phyloP scores from a whole-genome alignment of 2,329 filamentous ascomycete genomes.

The Fusarium veterinarium region DNA sequence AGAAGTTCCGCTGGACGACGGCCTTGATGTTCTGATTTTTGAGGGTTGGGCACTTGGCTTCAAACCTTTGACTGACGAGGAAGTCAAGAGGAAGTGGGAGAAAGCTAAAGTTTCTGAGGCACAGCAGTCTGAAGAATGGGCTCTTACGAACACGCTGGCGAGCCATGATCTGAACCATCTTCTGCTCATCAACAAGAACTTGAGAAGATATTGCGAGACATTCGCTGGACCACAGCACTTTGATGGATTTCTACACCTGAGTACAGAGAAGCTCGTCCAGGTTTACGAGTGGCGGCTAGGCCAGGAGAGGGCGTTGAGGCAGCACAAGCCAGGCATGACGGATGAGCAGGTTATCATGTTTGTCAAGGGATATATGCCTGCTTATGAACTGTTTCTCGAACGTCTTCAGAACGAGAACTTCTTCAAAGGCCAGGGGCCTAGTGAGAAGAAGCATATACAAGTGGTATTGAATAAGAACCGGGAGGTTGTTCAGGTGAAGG shows the following conservation, averaged over 20 bases:
- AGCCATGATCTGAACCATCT: slow-evolving; percentile 34
- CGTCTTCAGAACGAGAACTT: slow-evolving; percentile 32
- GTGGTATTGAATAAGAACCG: slow-evolving; percentile 15
- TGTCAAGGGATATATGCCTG: slow-evolving; percentile 44
- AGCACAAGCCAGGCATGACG: slow-evolving; percentile 38
- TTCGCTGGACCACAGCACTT: slow-evolving; percentile 39
- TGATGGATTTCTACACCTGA: slow-evolving; percentile 39
- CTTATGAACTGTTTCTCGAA: slow-evolving; percentile 41
- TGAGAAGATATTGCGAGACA: slow-evolving; percentile 28
- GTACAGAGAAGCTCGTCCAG: slow-evolving; percentile 34
- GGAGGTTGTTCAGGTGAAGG: slow-evolving; percentile 22
- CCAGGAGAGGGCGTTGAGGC: slow-evolving; percentile 35
- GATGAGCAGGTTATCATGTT: slow-evolving; percentile 40
- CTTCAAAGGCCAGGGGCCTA: neutral
- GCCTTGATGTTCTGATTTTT: slow-evolving; percentile 41
- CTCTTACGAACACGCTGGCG: slow-evolving; percentile 26
- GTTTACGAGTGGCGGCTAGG: slow-evolving; percentile 42
- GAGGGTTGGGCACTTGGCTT: slow-evolving; percentile 44
- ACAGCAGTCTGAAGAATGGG: slow-evolving; percentile 8
- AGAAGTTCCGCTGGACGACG: slow-evolving; percentile 9
- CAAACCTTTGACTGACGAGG: slow-evolving; percentile 20
- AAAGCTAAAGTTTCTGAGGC: slow-evolving; percentile 1
- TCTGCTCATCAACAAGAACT: slow-evolving; percentile 37
- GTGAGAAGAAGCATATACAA: slow-evolving; percentile 25
- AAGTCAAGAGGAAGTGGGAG: slow-evolving; percentile 34